Conservation (phyloP, 495 filamentous ascomycete genomes). For the Umbilicaria muhlenbergii region DNA sequence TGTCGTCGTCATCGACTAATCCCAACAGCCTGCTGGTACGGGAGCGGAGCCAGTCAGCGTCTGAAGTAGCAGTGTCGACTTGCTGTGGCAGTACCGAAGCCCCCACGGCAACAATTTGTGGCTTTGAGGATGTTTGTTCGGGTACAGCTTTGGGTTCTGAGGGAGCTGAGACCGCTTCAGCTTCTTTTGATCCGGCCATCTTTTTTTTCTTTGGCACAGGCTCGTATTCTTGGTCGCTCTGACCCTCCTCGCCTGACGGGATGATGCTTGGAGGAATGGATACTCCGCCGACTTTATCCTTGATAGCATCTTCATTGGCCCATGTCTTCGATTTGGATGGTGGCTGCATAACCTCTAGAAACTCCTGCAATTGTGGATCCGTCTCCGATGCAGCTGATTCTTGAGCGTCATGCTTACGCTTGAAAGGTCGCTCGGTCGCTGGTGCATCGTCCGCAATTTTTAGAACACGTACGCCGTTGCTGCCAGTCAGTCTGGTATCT, state of each 20-base stretch:
- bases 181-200: conserved; percentile 1
- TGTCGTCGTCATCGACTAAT: conserved; percentile 53
- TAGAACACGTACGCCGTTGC: no score
- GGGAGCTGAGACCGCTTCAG: neutral
- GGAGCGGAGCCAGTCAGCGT: conserved; percentile 86
- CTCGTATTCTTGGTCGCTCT: conserved; percentile 55
- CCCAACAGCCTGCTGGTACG: conserved; percentile 84
- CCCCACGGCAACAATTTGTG: neutral
- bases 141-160: neutral
- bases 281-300: neutral
- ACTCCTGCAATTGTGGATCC: conserved; percentile 75
- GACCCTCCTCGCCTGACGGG: conserved; percentile 17
- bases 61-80: conserved; percentile 31
- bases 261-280: neutral
- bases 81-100: neutral
- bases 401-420: conserved; percentile 38
- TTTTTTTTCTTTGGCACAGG: conserved; percentile 32
- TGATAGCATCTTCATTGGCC: conserved; percentile 35
- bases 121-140: neutral
- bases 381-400: conserved; percentile 22
- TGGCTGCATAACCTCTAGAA: conserved; percentile 64
- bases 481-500: neutral
- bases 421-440: conserved; percentile 16
- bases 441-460: no score
- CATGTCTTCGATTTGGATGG: conserved; percentile 51